Evolutionary conservation across 1,284 basidiomycete species (phyloP).

Genomic region (Leccinum insolens): DNA sequence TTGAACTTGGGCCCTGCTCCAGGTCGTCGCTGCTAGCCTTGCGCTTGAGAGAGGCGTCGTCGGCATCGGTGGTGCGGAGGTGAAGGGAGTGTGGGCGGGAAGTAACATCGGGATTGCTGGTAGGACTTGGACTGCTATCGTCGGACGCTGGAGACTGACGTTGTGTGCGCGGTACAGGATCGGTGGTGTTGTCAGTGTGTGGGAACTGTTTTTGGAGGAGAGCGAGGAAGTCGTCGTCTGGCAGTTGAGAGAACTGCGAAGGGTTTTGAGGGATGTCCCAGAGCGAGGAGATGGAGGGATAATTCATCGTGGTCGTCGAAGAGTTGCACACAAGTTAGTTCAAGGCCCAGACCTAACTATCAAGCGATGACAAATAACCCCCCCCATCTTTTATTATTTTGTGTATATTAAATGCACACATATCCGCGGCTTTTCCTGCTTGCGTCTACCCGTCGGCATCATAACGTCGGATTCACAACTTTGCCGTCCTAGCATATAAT

Average conservation of each 20-base stretch:
- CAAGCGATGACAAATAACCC: slow-evolving; percentile 15
- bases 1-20: slow-evolving; percentile 62
- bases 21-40: slow-evolving; percentile 70
- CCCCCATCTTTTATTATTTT: slow-evolving; percentile 8
- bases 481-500: neutral
- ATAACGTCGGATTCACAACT: slow-evolving; percentile 5
- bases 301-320: slow-evolving; percentile 28
- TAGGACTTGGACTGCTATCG: slow-evolving; percentile 76
- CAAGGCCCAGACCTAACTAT: neutral
- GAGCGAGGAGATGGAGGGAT: slow-evolving; percentile 41
- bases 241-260: slow-evolving; percentile 60
- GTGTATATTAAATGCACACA: slow-evolving; percentile 5
- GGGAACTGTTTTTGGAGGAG: slow-evolving; percentile 76
- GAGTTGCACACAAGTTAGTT: neutral
- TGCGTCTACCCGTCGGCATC: slow-evolving; percentile 16
- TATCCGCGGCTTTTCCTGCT: slow-evolving; percentile 7
- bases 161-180: slow-evolving; percentile 46
- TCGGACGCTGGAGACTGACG: slow-evolving; percentile 55
- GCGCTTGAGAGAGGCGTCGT: slow-evolving; percentile 61
- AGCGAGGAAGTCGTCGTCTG: slow-evolving; percentile 77
- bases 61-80: slow-evolving; percentile 41
- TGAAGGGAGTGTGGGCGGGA: slow-evolving; percentile 35
- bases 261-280: slow-evolving; percentile 71
- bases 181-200: slow-evolving; percentile 27
- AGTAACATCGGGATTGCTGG: slow-evolving; percentile 42